Conservation (phyloP, 495 filamentous ascomycete species). For the Daldinia grandis region DNA sequence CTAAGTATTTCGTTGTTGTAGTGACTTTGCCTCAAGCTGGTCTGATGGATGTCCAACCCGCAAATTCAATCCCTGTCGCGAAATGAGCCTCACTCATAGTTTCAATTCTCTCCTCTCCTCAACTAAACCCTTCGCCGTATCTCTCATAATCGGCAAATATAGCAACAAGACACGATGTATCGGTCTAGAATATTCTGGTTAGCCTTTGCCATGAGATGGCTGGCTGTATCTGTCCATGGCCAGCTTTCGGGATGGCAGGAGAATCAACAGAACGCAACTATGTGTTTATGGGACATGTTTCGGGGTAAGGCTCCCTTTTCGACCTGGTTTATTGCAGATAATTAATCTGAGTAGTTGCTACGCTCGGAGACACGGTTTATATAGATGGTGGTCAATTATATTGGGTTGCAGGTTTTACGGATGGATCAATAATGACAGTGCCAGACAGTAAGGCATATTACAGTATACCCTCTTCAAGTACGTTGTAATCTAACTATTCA, state of each 20-base stretch:
- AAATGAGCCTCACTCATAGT: slow-evolving; percentile 31
- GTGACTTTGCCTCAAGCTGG: slow-evolving; percentile 14
- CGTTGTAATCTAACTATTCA: slow-evolving; percentile 19
- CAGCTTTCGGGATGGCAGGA: slow-evolving; percentile 51
- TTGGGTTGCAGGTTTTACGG: slow-evolving; percentile 55
- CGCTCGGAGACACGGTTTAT: slow-evolving; percentile 72
- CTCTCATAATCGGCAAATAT: slow-evolving; percentile 19
- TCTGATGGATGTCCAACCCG: slow-evolving; percentile 3
- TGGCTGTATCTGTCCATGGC: slow-evolving; percentile 38
- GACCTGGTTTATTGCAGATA: background rate
- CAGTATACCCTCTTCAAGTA: background rate
- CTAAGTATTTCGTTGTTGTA: slow-evolving; percentile 19
- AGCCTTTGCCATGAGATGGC: slow-evolving; percentile 35
- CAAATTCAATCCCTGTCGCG: slow-evolving; percentile 15
- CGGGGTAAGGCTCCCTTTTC: slow-evolving; percentile 54
- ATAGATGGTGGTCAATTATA: slow-evolving; percentile 69
- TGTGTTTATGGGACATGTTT: slow-evolving; percentile 65
- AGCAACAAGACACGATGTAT: slow-evolving; percentile 35
- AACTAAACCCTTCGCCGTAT: slow-evolving; percentile 19
- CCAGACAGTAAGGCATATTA: slow-evolving; percentile 49
- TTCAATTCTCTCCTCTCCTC: slow-evolving; percentile 7
- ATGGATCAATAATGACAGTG: slow-evolving; percentile 41
- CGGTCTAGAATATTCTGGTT: slow-evolving; percentile 34
- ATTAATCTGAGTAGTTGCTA: slow-evolving; percentile 58
- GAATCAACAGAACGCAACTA: slow-evolving; percentile 59